Evolutionary conservation across 2,329 filamentous ascomycete genomes (phyloP).

Genomic region (Cladosporium sp.): DNA sequence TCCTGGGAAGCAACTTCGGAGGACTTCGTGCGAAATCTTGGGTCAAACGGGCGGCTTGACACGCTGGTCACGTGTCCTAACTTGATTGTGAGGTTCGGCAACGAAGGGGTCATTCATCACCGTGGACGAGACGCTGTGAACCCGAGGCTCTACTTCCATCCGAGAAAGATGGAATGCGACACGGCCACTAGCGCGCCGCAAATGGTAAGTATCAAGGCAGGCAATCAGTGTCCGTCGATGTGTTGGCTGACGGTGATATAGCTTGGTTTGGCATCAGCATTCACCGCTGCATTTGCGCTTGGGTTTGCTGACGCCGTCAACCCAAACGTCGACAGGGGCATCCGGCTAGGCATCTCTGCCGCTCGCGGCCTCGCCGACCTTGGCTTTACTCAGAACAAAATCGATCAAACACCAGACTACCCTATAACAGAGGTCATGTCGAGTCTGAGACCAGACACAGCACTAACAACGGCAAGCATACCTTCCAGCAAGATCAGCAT

Average conservation of each 20-base stretch:
- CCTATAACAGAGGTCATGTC: constrained; percentile 23
- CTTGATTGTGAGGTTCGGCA: constrained; percentile 30
- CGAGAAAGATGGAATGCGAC: constrained; percentile 22
- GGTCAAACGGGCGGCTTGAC: constrained; percentile 29
- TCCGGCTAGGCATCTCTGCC: constrained; percentile 26
- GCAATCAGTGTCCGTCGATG: background rate
- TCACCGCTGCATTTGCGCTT: constrained; percentile 29
- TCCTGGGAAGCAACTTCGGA: constrained; percentile 30
- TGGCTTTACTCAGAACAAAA: constrained; percentile 23
- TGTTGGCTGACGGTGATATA: constrained; percentile 13
- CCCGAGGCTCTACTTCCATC: constrained; percentile 29
- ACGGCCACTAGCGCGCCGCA: constrained; percentile 2
- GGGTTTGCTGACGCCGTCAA: constrained; percentile 25
- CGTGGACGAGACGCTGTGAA: constrained; percentile 30
- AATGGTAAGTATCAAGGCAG: constrained; percentile 1
- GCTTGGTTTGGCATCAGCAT: constrained; percentile 26
- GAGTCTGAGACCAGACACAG: constrained; percentile 19
- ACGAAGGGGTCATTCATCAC: constrained; percentile 29
- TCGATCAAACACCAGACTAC: constrained; percentile 24
- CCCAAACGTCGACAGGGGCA: constrained; percentile 24
- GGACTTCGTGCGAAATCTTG: constrained; percentile 30
- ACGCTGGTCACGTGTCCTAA: constrained; percentile 32
- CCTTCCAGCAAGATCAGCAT: constrained; percentile 28
- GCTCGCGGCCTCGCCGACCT: constrained; percentile 20
- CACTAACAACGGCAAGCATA: constrained; percentile 24